Conservation (phyloP, 2,329 filamentous ascomycete genomes). For the Verticillium alfalfae region DNA sequence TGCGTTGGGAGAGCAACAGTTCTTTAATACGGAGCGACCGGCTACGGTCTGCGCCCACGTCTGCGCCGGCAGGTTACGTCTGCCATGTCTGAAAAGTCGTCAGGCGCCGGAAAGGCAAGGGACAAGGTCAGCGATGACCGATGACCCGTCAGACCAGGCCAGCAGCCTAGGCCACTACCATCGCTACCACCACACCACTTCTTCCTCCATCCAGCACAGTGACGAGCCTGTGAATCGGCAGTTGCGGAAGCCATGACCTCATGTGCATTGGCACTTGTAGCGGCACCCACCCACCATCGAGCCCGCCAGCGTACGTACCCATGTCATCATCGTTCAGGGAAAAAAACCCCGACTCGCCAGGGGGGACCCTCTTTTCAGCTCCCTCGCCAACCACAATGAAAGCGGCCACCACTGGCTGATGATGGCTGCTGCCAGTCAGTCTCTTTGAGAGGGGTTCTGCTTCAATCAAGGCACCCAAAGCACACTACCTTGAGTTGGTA, state of each 20-base stretch:
- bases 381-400: neutral
- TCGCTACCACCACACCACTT: too few relatives aligned
- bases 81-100: neutral
- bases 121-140: neutral
- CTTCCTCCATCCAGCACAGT: neutral
- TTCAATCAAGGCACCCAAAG: too few relatives aligned
- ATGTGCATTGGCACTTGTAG: slow-evolving; percentile 2
- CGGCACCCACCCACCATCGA: neutral
- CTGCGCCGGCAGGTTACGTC: neutral
- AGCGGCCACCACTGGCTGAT: neutral
- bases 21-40: neutral
- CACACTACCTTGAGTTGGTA: too few relatives aligned
- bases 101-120: neutral
- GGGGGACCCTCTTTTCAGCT: neutral
- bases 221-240: slow-evolving; percentile 11
- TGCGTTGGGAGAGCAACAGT: neutral
- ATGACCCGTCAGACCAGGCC: neutral
- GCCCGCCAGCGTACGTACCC: neutral
- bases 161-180: too few relatives aligned
- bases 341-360: neutral
- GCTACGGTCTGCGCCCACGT: neutral
- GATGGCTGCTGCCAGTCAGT: neutral
- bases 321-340: neutral
- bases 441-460: neutral
- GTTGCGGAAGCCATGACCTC: slow-evolving; percentile 13